Evolutionary conservation across 1,284 basidiomycete genomes (phyloP).

Genomic region (Mrakiaceae sp.): DNA sequence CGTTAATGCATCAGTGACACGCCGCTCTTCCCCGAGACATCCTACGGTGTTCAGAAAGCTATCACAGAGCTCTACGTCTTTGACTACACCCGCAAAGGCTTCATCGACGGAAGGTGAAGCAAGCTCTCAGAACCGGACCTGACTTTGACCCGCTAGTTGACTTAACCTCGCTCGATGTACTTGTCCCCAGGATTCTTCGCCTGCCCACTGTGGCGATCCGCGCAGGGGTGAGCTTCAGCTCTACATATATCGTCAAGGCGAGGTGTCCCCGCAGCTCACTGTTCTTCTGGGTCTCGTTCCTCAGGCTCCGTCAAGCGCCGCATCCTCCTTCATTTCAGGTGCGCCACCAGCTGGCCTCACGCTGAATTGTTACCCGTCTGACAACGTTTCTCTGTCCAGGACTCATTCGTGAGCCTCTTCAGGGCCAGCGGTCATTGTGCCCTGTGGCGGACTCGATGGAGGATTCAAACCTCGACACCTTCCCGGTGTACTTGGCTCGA

Average conservation of each 20-base stretch:
- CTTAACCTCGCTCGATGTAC: no score
- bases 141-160: no score
- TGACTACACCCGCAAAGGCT: constrained; percentile 51
- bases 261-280: not conserved
- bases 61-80: constrained; percentile 47
- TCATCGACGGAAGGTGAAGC: constrained; percentile 40
- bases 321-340: constrained; percentile 50
- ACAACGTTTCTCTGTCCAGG: no score
- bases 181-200: constrained; percentile 42
- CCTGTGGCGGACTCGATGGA: constrained; percentile 39
- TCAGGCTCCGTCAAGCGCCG: constrained; percentile 45
- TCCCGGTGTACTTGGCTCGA: no score
- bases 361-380: no score
- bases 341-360: no score
- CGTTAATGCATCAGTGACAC: constrained; percentile 34
- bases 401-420: constrained; percentile 52
- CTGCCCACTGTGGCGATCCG: constrained; percentile 53
- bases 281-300: not conserved
- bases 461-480: constrained; percentile 30
- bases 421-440: constrained; percentile 43
- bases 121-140: no score
- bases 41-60: constrained; percentile 42
- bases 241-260: no score
- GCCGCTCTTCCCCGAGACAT: constrained; percentile 46
- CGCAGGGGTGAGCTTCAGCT: constrained; percentile 32